Percentiles rank a stretch among this genome's conserved stretches.
Evolutionary conservation across 2,329 filamentous ascomycete genomes (phyloP).

Genomic region (Trichoderma sp.): DNA sequence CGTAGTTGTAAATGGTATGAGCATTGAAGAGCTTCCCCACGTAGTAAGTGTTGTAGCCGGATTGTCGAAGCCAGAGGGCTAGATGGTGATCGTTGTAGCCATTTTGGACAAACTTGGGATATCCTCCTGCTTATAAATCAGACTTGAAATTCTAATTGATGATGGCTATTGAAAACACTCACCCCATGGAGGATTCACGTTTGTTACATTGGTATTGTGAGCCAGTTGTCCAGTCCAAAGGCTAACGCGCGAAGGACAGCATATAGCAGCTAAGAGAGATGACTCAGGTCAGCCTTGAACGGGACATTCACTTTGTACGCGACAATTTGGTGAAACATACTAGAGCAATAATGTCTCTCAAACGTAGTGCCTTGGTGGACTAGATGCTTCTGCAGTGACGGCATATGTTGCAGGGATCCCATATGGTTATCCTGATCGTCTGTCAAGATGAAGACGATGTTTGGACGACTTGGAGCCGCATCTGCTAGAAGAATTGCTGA

Average conservation of each 20-base stretch:
- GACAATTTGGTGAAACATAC: not conserved
- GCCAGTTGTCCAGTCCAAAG: conserved; percentile 65
- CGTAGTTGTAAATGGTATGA: conserved; percentile 60
- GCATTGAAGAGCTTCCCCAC: conserved; percentile 71
- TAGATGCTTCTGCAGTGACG: conserved; percentile 54
- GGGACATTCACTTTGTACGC: not conserved
- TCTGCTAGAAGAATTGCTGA: not conserved
- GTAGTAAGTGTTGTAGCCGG: conserved; percentile 70
- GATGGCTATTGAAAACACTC: conserved; percentile 18
- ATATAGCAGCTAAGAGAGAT: conserved; percentile 50
- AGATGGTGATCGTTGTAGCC: conserved; percentile 67
- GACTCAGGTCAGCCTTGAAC: not conserved
- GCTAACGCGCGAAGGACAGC: conserved; percentile 65
- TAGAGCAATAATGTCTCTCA: conserved; percentile 62
- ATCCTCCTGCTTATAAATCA: conserved; percentile 38
- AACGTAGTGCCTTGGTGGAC: conserved; percentile 58
- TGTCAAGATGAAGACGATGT: conserved; percentile 66
- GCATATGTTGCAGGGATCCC: conserved; percentile 61
- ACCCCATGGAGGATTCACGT: conserved; percentile 52
- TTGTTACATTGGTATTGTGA: conserved; percentile 70
- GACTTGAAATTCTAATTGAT: not conserved
- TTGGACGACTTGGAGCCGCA: conserved; percentile 31
- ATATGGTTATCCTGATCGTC: conserved; percentile 67
- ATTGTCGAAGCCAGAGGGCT: conserved; percentile 67
- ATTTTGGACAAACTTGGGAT: conserved; percentile 63